Evolutionary conservation across 495 filamentous ascomycete genomes (phyloP).

Genomic region (Apodospora peruviana): DNA sequence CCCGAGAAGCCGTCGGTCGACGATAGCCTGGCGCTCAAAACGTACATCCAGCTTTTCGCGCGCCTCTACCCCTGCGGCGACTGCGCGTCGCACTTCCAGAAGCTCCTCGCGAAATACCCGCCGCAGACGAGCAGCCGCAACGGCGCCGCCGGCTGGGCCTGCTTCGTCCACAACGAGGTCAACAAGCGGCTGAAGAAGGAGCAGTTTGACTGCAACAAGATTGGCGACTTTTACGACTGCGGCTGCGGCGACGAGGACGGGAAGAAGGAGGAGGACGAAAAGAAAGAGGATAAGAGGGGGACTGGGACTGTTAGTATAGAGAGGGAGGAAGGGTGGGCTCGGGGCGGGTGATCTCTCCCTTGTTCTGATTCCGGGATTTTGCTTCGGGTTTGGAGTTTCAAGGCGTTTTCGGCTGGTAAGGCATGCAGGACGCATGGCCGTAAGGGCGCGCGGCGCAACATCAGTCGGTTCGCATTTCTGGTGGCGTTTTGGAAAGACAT

Average conservation of each 20-base stretch:
- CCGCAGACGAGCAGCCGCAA: constrained; percentile 83
- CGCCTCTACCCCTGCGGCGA: constrained; percentile 94
- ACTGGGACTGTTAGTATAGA: constrained; percentile 24
- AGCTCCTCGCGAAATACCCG: constrained; percentile 75
- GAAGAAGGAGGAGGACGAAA: constrained; percentile 22
- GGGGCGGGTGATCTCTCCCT: constrained; percentile 12
- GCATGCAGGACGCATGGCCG: no score
- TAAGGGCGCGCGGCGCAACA: no score
- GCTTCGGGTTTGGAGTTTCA: not conserved
- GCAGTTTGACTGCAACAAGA: constrained; percentile 79
- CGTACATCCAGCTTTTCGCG: constrained; percentile 85
- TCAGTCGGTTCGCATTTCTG: no score
- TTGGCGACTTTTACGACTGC: constrained; percentile 93
- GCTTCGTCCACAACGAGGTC: constrained; percentile 90
- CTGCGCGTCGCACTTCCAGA: constrained; percentile 86
- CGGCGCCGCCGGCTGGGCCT: constrained; percentile 85
- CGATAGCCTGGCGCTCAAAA: constrained; percentile 75
- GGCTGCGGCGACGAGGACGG: constrained; percentile 77
- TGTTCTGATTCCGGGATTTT: not conserved
- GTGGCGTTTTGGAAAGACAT: no score
- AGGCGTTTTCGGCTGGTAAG: not conserved
- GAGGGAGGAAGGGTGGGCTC: constrained; percentile 31
- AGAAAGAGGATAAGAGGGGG: constrained; percentile 3
- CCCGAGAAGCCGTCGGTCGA: constrained; percentile 78
- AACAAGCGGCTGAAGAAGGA: constrained; percentile 80